These are phyloP conservation scores for Phytophthora syringae DNA, from an alignment of 352 stramenopile genomes.

Conservation along the genomic window DNA sequence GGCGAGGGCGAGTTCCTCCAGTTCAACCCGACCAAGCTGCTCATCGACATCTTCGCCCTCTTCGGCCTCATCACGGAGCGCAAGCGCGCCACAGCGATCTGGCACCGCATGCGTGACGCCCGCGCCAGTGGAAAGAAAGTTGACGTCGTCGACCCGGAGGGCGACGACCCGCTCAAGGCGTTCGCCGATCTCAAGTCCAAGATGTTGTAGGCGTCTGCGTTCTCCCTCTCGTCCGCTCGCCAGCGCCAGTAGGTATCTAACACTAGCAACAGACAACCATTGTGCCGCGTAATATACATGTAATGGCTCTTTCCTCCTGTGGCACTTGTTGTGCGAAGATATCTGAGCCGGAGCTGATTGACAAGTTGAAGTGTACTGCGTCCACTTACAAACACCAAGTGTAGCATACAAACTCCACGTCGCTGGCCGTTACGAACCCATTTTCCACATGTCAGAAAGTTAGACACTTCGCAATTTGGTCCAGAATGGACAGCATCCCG, in stretches of 20 bases:
- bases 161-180: conserved; percentile 51
- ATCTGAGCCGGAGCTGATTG: not conserved
- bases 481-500: conserved; percentile 4
- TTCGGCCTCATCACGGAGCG: conserved; percentile 94
- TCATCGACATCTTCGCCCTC: conserved; percentile 94
- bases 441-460: too few relatives aligned
- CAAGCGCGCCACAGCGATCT: conserved; percentile 95
- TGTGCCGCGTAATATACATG: conserved; percentile 23
- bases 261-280: too few relatives aligned
- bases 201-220: conserved; percentile 38
- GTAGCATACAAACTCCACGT: conserved; percentile 1
- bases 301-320: conserved; percentile 1
- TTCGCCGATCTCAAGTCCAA: conserved; percentile 73
- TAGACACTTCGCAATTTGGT: not conserved
- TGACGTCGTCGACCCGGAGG: conserved; percentile 46
- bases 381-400: conserved; percentile 1
- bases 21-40: conserved; percentile 98
- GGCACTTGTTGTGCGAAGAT: not conserved
- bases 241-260: too few relatives aligned
- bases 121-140: conserved; percentile 43
- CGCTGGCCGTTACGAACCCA: conserved; percentile 1
- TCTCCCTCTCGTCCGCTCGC: not conserved
- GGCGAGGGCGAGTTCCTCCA: conserved; percentile 95
- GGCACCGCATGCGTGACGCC: conserved; percentile 88
- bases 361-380: not conserved